phyloP scores from a whole-genome alignment of 2,329 filamentous ascomycete genomes.

The Phialocephala sp. region DNA sequence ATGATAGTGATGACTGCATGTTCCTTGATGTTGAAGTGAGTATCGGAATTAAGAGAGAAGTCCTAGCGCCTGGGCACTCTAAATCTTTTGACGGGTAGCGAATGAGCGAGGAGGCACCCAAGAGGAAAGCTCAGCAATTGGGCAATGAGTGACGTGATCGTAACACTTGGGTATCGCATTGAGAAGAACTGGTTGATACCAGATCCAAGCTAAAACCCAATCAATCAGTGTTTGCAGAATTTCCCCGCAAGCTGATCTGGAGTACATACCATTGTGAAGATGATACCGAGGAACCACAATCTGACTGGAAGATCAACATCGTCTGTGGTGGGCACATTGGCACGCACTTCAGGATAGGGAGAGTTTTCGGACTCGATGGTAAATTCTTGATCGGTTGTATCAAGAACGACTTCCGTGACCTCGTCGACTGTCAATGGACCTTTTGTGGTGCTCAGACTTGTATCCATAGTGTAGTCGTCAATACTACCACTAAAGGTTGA shows the following conservation, averaged over 20 bases:
- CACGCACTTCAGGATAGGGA: conserved; percentile 6
- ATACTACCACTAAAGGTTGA: conserved; percentile 1
- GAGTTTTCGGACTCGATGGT: conserved; percentile 16
- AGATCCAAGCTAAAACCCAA: conserved; percentile 26
- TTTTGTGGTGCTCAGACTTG: neutral
- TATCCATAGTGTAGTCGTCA: neutral
- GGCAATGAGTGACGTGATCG: conserved; percentile 33
- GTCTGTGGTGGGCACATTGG: conserved; percentile 4
- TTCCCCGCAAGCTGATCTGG: neutral
- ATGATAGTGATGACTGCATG: conserved; percentile 71
- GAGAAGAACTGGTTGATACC: conserved; percentile 39
- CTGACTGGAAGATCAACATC: conserved; percentile 6
- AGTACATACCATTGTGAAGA: conserved; percentile 3
- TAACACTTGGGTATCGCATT: conserved; percentile 42
- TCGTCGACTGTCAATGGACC: conserved; percentile 13
- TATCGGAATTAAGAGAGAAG: conserved; percentile 2
- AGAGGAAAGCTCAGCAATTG: conserved; percentile 34
- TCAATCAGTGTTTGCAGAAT: neutral
- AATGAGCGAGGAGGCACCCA: conserved; percentile 49
- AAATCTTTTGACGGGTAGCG: conserved; percentile 28
- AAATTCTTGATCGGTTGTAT: conserved; percentile 21
- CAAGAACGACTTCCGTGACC: conserved; percentile 19
- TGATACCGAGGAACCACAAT: neutral
- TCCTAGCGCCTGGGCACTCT: neutral
- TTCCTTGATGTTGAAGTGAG: conserved; percentile 63